Evolutionary conservation across 495 filamentous ascomycete species (phyloP).

Genomic region (Daldinia childiae): DNA sequence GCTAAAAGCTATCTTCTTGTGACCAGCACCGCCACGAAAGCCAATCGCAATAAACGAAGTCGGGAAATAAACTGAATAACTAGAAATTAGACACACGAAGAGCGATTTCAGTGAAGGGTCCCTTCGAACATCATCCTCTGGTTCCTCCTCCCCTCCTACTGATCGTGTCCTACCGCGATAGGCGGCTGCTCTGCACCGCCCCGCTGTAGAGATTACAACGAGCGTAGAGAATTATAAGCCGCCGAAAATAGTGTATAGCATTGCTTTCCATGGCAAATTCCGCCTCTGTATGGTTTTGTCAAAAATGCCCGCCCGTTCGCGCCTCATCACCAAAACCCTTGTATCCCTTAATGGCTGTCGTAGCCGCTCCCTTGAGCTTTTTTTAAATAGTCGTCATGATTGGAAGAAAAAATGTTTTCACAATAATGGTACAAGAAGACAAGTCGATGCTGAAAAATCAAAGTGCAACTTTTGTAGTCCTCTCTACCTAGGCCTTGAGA

Average conservation of each 20-base stretch:
- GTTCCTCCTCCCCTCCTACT: conserved; percentile 7
- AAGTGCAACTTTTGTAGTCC: conserved; percentile 49
- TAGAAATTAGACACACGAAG: conserved; percentile 41
- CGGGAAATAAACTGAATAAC: conserved; percentile 34
- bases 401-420: conserved; percentile 41
- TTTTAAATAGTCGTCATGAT: conserved; percentile 40
- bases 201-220: conserved; percentile 63
- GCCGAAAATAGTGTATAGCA: conserved; percentile 41
- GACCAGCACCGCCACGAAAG: conserved; percentile 49
- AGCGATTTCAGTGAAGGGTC: conserved; percentile 21
- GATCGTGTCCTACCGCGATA: conserved; percentile 45
- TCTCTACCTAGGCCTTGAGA: conserved; percentile 43
- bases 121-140: neutral
- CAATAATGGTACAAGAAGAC: conserved; percentile 51
- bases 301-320: conserved; percentile 39
- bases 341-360: conserved; percentile 36
- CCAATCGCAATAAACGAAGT: conserved; percentile 40
- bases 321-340: conserved; percentile 45
- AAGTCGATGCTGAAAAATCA: conserved; percentile 50
- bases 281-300: conserved; percentile 33
- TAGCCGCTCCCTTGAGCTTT: conserved; percentile 40
- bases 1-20: conserved; percentile 48
- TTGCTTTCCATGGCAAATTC: conserved; percentile 40
- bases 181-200: conserved; percentile 50
- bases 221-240: conserved; percentile 59